Evolutionary conservation across 805 yeast species (phyloP), one percentile per base, ranked within the genome.

Genomic region (Kluyveromyces aestuarii): DNA sequence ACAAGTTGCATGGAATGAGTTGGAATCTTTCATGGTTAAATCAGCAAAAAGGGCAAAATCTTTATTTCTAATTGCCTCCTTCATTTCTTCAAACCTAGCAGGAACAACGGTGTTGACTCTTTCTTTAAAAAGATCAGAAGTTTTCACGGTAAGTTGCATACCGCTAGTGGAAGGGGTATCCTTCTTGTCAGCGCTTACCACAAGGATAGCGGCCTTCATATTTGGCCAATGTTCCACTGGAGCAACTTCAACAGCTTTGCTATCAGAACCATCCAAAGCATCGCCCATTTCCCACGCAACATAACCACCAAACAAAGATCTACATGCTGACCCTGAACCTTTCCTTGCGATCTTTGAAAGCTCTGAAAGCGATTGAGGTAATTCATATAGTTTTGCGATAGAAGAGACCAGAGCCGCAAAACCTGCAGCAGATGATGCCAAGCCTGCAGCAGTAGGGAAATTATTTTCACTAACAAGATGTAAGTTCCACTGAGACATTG

Each of bases 261-360:
- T 90, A 70, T 93, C 99, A 41, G 79, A 74, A n/a, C 99, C 99
- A 62, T 89, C 84, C 0, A 54, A 69, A 50, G 62, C 54, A 2
- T 58, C 55, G 49, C 99, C 99, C 97, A 90, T 89, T 67, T 93
- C 96, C 99, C 99, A 93, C 3, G 98, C 98, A 11, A 93, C 99
- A 63, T 81, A 93, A 8, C 99, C 99, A 44, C 99, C 98, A 68
- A 87, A 88, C 53, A 93, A 73, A 8, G 98, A 93, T 67, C 99
- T 79, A 71, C 99, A 93, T 7, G 99, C 99, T 13, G 96, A 88
- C 2, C 99, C 99, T 7, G 97, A 89, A 33, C 99, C 99, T 70
- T 89, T 91, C 70, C 99, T 82, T 13, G 99, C 99, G 62, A 93
- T 85, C 62, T 83, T 84, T 54, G 96, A 87, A 53, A 93, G 76